These are phyloP conservation scores for Metrosideros polymorpha DNA, from an alignment of 441 rosid species.

Conservation along the genomic window DNA sequence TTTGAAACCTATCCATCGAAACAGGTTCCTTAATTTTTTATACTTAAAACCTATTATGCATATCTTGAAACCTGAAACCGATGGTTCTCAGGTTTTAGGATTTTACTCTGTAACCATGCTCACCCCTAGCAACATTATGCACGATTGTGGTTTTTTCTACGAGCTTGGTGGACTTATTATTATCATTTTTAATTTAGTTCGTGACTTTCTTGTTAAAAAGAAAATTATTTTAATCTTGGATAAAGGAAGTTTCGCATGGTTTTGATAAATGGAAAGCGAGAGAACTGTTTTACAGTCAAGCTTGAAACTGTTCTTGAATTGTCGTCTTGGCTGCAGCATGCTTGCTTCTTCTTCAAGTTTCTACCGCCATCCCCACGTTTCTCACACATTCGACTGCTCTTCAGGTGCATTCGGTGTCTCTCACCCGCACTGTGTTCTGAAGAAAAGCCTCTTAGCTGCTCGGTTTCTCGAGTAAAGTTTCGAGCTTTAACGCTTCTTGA, in stretches of 20 bases:
- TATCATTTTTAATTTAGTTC: background rate
- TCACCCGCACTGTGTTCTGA: too few species aligned
- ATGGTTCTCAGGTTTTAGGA: too few species aligned
- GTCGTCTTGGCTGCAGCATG: background rate
- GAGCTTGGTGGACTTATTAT: background rate
- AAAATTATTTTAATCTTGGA: background rate
- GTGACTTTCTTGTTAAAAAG: background rate
- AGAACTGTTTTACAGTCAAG: background rate
- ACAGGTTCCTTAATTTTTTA: too few species aligned
- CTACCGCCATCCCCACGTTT: background rate
- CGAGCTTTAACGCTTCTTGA: background rate
- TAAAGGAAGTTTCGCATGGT: background rate
- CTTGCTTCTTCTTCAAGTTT: background rate
- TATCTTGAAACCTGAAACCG: too few species aligned
- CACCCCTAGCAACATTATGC: too few species aligned
- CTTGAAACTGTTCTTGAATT: background rate
- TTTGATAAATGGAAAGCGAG: background rate
- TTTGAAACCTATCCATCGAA: too few species aligned
- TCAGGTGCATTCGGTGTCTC: background rate
- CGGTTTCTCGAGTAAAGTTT: background rate
- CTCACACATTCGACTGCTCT: background rate
- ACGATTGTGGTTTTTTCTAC: too few species aligned
- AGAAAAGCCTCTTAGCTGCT: background rate
- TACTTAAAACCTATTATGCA: too few species aligned
- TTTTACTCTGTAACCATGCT: too few species aligned